A percentile compares a stretch with the other conserved stretches of the same genome.
phyloP scores from a whole-genome alignment of 139 green algal genomes.

The Chlorella vulgaris region DNA sequence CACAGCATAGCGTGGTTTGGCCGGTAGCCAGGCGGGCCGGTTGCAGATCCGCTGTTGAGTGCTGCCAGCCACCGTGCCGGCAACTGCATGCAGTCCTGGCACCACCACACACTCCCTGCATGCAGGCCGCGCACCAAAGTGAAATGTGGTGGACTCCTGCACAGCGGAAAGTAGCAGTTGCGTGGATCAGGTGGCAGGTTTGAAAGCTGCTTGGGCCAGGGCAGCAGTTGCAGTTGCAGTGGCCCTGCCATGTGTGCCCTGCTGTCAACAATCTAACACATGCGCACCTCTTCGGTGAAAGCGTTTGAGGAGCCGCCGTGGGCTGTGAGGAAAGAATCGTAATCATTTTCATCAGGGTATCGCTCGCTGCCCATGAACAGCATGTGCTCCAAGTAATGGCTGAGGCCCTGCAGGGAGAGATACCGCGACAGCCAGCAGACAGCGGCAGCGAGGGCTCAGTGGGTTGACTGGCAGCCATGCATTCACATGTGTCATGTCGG shows the following conservation, averaged over 20 bases:
- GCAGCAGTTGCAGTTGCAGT: background rate
- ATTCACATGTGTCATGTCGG: no score
- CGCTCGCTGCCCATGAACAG: slow-evolving; percentile 98
- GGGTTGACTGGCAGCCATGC: no score
- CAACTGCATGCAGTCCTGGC: background rate
- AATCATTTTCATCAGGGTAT: slow-evolving; percentile 97
- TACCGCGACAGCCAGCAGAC: background rate
- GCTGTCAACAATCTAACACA: no score
- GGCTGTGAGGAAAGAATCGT: slow-evolving; percentile 87
- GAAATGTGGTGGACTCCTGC: slow-evolving; percentile 69
- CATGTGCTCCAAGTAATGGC: slow-evolving; percentile 99
- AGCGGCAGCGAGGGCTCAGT: background rate
- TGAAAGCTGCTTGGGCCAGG: background rate
- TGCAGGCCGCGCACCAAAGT: no score
- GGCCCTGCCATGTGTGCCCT: background rate
- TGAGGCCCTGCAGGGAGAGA: slow-evolving; percentile 67
- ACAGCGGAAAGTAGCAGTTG: background rate
- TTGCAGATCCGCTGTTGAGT: no score
- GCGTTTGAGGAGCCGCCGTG: slow-evolving; percentile 92
- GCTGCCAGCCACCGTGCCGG: no score
- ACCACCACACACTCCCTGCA: no score
- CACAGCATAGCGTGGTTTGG: background rate
- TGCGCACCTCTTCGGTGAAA: slow-evolving; percentile 90
- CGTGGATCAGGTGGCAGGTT: no score
- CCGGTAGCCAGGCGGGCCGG: background rate